phyloP scores from a whole-genome alignment of 2,329 filamentous ascomycete genomes.

The Penicillium decumbens region DNA sequence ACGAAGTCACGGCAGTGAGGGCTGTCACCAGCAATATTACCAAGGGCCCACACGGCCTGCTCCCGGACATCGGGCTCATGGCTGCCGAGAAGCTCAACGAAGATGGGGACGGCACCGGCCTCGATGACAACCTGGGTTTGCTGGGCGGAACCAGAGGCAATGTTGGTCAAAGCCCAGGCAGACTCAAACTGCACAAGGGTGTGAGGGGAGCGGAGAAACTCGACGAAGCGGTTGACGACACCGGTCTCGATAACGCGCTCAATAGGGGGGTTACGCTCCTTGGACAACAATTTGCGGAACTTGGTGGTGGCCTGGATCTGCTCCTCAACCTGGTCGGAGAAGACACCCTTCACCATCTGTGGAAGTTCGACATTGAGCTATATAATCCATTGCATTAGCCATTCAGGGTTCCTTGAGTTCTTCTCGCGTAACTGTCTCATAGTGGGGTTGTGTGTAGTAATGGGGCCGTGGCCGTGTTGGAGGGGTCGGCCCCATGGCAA shows the following conservation, averaged over 20 bases:
- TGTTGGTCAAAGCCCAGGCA: constrained; percentile 98
- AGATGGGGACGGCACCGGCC: constrained; percentile 95
- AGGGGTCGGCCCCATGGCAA: constrained; percentile 28
- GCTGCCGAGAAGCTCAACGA: constrained; percentile 91
- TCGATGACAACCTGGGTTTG: constrained; percentile 99
- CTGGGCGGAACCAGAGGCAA: constrained; percentile 91
- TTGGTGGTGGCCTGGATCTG: constrained; percentile 98
- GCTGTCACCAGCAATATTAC: constrained; percentile 98
- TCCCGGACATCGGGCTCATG: constrained; percentile 96
- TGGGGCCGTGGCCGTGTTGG: constrained; percentile 15
- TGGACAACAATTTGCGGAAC: constrained; percentile 95
- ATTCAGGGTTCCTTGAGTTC: constrained; percentile 1
- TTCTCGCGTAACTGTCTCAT: constrained; percentile 1
- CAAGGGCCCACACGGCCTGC: constrained; percentile 96
- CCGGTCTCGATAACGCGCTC: constrained; percentile 99
- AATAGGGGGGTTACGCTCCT: constrained; percentile 98
- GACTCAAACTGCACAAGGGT: constrained; percentile 98
- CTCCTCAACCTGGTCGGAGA: constrained; percentile 96
- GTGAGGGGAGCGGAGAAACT: constrained; percentile 95
- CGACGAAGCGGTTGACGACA: constrained; percentile 94
- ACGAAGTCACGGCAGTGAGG: constrained; percentile 97
- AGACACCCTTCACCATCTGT: constrained; percentile 95
- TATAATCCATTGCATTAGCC: constrained; percentile 21
- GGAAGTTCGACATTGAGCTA: constrained; percentile 97
- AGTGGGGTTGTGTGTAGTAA: constrained; percentile 18